phyloP scores from a whole-genome alignment of 805 yeast species.

The Clavispora fructus region DNA sequence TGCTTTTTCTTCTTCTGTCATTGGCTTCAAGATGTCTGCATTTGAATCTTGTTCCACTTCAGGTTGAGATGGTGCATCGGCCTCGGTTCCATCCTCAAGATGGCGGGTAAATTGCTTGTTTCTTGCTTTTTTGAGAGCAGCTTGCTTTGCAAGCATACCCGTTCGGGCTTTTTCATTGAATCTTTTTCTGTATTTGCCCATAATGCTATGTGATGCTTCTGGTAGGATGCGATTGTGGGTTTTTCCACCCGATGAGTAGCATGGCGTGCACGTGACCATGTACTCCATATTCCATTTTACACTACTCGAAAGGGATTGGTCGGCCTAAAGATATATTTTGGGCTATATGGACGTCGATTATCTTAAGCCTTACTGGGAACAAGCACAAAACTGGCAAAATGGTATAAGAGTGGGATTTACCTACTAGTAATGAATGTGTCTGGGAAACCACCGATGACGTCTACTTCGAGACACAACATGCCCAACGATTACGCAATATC shows the following conservation, averaged over 20 bases:
- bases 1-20: slow-evolving; percentile 57
- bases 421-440: too few species aligned
- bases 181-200: slow-evolving; percentile 80
- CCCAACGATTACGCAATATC: too few species aligned
- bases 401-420: too few species aligned
- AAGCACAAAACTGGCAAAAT: too few species aligned
- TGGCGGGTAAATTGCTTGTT: slow-evolving; percentile 63
- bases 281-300: neutral
- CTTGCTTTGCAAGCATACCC: slow-evolving; percentile 78
- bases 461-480: too few species aligned
- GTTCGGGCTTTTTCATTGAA: slow-evolving; percentile 82
- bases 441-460: too few species aligned
- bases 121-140: slow-evolving; percentile 59
- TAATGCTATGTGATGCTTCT: slow-evolving; percentile 16
- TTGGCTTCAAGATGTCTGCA: slow-evolving; percentile 56
- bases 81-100: slow-evolving; percentile 21
- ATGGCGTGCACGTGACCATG: neutral
- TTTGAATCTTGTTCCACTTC: slow-evolving; percentile 43
- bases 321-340: too few species aligned
- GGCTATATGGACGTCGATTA: too few species aligned
- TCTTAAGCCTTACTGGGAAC: too few species aligned
- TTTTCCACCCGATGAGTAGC: neutral
- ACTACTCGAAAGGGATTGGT: neutral
- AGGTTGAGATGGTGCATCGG: slow-evolving; percentile 6
- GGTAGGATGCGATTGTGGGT: neutral